These are phyloP conservation scores for Aspergillus uvarum DNA, from an alignment of 2,329 filamentous ascomycete genomes.

Conservation along the genomic window DNA sequence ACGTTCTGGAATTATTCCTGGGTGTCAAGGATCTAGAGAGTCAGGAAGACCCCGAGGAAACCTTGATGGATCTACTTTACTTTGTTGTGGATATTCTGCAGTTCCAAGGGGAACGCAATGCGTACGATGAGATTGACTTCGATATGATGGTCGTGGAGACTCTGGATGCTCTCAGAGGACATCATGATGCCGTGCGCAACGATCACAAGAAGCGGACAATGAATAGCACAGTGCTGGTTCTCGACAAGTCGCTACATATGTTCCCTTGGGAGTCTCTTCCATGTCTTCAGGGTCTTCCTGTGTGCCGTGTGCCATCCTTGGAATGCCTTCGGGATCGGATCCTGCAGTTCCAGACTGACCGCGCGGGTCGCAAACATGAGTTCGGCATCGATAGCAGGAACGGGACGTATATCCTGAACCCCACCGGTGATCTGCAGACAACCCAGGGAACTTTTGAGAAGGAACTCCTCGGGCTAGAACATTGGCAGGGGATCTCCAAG, in stretches of 20 bases:
- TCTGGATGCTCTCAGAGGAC: conserved; percentile 76
- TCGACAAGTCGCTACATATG: conserved; percentile 85
- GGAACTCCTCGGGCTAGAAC: conserved; percentile 54
- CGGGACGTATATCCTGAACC: conserved; percentile 78
- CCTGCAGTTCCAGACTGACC: conserved; percentile 46
- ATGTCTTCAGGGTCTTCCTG: conserved; percentile 73
- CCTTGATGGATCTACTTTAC: conserved; percentile 87
- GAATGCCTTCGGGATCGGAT: conserved; percentile 77
- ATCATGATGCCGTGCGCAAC: conserved; percentile 57
- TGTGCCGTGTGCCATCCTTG: conserved; percentile 86
- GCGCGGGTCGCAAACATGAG: conserved; percentile 32
- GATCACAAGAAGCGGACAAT: conserved; percentile 35
- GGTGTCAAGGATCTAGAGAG: conserved; percentile 73
- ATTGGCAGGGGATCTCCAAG: conserved; percentile 69
- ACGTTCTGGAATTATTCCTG: conserved; percentile 83
- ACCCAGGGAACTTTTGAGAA: conserved; percentile 75
- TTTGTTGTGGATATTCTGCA: conserved; percentile 96
- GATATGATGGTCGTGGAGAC: conserved; percentile 87
- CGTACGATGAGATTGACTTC: conserved; percentile 97
- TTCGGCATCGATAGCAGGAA: conserved; percentile 52
- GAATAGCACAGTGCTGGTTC: conserved; percentile 77
- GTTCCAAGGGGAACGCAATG: conserved; percentile 93
- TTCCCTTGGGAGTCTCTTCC: conserved; percentile 97
- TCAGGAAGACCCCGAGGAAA: conserved; percentile 78
- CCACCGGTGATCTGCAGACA: conserved; percentile 74